A percentile compares a stretch with the other conserved stretches of the same genome.
Evolutionary conservation across 2,329 filamentous ascomycete genomes (phyloP).

Genomic region (Fusarium torreyae): DNA sequence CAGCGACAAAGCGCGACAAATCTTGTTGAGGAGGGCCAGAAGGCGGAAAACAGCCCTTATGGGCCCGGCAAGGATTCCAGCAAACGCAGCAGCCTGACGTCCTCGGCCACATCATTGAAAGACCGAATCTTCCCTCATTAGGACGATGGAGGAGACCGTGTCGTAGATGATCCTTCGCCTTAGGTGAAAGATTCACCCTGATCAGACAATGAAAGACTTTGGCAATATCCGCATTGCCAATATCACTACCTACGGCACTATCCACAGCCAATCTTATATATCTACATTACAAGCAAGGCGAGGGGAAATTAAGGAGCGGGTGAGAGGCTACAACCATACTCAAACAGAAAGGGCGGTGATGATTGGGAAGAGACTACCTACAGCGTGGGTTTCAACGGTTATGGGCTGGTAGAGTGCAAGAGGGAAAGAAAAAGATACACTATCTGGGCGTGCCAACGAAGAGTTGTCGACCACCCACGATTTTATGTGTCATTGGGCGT

Average conservation of each 20-base stretch:
- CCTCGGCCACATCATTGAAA: constrained; percentile 47
- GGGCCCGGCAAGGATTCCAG: constrained; percentile 41
- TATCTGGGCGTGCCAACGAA: constrained; percentile 10
- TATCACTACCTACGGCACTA: constrained; percentile 8
- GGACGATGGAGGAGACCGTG: background rate
- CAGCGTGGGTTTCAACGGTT: background rate
- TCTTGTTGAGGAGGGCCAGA: constrained; percentile 46
- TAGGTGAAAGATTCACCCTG: background rate
- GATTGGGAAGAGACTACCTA: constrained; percentile 1
- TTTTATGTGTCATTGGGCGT: constrained; percentile 23
- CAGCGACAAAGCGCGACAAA: constrained; percentile 50
- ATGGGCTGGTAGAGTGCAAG: constrained; percentile 1
- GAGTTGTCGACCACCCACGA: constrained; percentile 8
- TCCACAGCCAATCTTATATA: background rate
- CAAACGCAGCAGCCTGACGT: constrained; percentile 46
- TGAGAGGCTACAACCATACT: constrained; percentile 3
- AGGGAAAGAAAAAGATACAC: constrained; percentile 10
- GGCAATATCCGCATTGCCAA: background rate
- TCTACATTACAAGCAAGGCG: background rate
- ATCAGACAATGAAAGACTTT: background rate
- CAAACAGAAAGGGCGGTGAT: background rate
- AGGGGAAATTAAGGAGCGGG: background rate
- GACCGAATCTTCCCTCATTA: constrained; percentile 47
- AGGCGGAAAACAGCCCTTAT: constrained; percentile 45
- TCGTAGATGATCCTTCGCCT: background rate